Evolutionary conservation across 371 early-diverging fungal genomes (phyloP).

Genomic region (Catenaria anguillulae): DNA sequence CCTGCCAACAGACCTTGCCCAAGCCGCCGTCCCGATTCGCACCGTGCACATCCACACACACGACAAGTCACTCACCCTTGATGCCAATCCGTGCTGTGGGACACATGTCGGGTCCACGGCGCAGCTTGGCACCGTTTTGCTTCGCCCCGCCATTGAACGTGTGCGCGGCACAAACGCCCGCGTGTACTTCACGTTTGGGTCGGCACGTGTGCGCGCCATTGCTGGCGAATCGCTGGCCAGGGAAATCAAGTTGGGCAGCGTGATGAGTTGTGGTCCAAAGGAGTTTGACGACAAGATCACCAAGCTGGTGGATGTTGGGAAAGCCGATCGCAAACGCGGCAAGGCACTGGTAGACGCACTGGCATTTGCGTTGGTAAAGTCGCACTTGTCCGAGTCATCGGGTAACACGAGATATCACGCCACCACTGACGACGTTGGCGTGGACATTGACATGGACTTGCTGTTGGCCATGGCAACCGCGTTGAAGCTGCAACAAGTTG

Average conservation of each 20-base stretch:
- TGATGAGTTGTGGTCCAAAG: not conserved
- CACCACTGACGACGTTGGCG: not conserved
- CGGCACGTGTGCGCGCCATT: not conserved
- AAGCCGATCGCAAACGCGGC: not conserved
- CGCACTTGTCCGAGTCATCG: not conserved
- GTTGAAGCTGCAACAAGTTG: not conserved
- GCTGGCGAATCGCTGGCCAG: not conserved
- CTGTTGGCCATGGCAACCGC: not conserved
- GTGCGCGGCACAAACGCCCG: slow-evolving; percentile 51
- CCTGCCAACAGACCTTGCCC: slow-evolving; percentile 24
- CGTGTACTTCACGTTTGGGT: slow-evolving; percentile 49
- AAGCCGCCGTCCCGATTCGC: slow-evolving; percentile 15
- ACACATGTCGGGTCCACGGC: slow-evolving; percentile 47
- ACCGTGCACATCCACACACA: slow-evolving; percentile 40
- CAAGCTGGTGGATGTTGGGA: not conserved
- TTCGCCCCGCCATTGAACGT: slow-evolving; percentile 42
- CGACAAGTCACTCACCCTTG: slow-evolving; percentile 23
- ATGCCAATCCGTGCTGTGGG: slow-evolving; percentile 64
- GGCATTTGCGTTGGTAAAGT: not conserved
- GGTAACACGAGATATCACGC: too few relatives aligned
- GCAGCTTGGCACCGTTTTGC: slow-evolving; percentile 45
- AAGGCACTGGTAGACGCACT: not conserved
- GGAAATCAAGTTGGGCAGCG: not conserved
- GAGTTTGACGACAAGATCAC: not conserved
- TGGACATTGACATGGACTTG: not conserved